Base-by-base conservation (phyloP, 805 yeast genomes). In the Cyberlindnera suaveolens region DNA sequence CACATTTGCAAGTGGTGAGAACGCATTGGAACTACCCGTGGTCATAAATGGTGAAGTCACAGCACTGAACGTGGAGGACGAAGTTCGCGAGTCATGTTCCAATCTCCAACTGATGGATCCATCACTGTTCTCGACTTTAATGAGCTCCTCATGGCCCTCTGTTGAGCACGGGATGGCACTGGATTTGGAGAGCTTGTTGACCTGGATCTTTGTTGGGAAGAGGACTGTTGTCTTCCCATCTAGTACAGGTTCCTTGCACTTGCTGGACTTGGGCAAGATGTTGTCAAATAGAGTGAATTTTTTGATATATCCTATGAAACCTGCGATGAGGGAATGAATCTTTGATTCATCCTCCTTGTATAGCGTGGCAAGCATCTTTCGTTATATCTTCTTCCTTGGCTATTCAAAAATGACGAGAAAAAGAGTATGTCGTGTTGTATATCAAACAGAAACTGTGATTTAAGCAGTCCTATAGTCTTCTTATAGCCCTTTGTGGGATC, bases 21-120 rank as follows among this genome's bases (percentile, higher is more conserved):
- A 46, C 5, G 48, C 52, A 18, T 49, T 42, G 8, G 52, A 41
- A 31, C 48, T 50, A 1, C 52, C 54, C 9, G 53, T 37, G n/a
- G 57, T 49, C 31, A 48, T 36, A 37, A 53, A 56, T 29, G 57
- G 58, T 1, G 55, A 54, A 5, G 50, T 50, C n/a, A 43, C 34
- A 29, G 20, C 34, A 26, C 45, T 39, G 33, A 48, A 47, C 5
- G 27, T 16, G 2, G 39, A 29, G 3, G 46, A 32, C 16, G 43
- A 26, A 32, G 10, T 36, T 40, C 34, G 27, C 5, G 34, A 30
- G 19, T 39, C 34, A 26, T 43, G 47, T 3, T 54, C 70, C 43
- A 79, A 68, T 14, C 70, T 69, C 77, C 82, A 79, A 43, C 75
- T 80, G 14, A 78, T 68, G 48, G 75, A 78, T 3, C 84, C 85